A percentile compares a stretch with the other conserved stretches of the same genome.
These are phyloP conservation scores for Colletotrichum orbiculare DNA, from an alignment of 2,329 filamentous ascomycete species.

Conservation along the genomic window DNA sequence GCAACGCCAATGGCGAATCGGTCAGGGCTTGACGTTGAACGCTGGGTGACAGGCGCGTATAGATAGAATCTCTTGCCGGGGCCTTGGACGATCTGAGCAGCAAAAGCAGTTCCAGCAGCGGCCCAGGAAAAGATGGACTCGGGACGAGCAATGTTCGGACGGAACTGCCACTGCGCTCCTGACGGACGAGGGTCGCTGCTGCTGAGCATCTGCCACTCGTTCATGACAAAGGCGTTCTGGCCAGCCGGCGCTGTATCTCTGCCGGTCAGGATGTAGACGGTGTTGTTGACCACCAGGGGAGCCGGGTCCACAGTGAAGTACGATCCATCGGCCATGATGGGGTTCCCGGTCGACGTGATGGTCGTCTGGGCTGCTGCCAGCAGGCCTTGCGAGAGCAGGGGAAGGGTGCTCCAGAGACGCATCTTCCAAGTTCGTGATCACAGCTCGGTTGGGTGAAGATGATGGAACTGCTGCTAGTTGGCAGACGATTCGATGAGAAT, in stretches of 20 bases:
- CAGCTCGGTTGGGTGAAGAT: not conserved
- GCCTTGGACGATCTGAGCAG: conserved; percentile 48
- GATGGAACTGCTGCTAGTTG: not conserved
- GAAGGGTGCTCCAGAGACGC: not conserved
- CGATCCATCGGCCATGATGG: conserved; percentile 49
- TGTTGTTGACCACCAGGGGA: conserved; percentile 48
- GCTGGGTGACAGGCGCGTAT: conserved; percentile 48
- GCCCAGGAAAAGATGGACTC: conserved; percentile 50
- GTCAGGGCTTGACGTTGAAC: conserved; percentile 42
- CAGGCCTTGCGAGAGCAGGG: conserved; percentile 10
- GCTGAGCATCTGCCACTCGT: conserved; percentile 49
- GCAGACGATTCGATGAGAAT: no score
- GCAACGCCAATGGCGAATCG: conserved; percentile 52
- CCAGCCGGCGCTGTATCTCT: conserved; percentile 45
- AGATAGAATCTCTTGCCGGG: conserved; percentile 48
- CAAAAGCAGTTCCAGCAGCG: conserved; percentile 46
- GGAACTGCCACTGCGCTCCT: conserved; percentile 47
- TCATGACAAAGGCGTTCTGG: conserved; percentile 49
- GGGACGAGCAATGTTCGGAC: conserved; percentile 44
- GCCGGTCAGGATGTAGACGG: conserved; percentile 50
- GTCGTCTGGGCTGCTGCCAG: conserved; percentile 32
- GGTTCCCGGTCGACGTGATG: conserved; percentile 47
- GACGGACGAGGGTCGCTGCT: conserved; percentile 42
- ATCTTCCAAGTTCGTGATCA: not conserved
- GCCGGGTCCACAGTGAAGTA: conserved; percentile 53